Evolutionary conservation across 2,329 filamentous ascomycete species (phyloP), one percentile per base, ranked within the genome.

Genomic region (Curvularia sp.): DNA sequence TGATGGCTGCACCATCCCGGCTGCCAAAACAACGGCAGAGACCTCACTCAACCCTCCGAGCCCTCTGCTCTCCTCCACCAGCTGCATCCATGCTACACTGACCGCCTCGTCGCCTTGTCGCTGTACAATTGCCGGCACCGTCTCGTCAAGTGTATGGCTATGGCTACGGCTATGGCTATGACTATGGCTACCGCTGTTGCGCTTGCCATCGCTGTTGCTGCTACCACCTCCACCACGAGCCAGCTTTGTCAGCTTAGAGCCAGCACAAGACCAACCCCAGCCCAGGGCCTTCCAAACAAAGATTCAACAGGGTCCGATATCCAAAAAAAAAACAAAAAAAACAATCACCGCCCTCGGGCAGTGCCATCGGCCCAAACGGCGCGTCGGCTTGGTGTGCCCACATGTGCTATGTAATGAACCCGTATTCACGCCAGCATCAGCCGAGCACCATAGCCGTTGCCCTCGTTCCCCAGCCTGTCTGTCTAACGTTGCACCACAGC

Each of bases 381-480:
- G 21, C 39, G 13, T 15, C 21, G 21, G 18, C 18, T 13, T 4
- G 5, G 8, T 23, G 18, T 23, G 19, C 39, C 19, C 18, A 42
- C n/a, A n/a, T n/a, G n/a, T n/a, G n/a, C n/a, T n/a, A n/a, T n/a
- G n/a, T n/a, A n/a, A n/a, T n/a, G n/a, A n/a, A n/a, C 5, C 39
- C 34, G 34, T 18, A 8, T 65, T 58, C 56, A 61, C 59, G 45
- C 60, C 63, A 63, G 53, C 51, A 32, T 65, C 60, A 63, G 52
- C 42, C 60, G 55, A 59, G 53, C 49, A 27, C 38, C 30, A 41
- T 32, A 9, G 3, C 54, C 41, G 28, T 46, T 21, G 8, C 28
- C 54, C 47, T 41, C 41, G 25, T 7, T 27, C 25, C 7, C 25
- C 25, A n/a, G n/a, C 25, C 25, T 7, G 7, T 7, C 7, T 27